These are phyloP conservation scores for Mycena alexandri DNA, from an alignment of 768 basidiomycete genomes.

Conservation along the genomic window DNA sequence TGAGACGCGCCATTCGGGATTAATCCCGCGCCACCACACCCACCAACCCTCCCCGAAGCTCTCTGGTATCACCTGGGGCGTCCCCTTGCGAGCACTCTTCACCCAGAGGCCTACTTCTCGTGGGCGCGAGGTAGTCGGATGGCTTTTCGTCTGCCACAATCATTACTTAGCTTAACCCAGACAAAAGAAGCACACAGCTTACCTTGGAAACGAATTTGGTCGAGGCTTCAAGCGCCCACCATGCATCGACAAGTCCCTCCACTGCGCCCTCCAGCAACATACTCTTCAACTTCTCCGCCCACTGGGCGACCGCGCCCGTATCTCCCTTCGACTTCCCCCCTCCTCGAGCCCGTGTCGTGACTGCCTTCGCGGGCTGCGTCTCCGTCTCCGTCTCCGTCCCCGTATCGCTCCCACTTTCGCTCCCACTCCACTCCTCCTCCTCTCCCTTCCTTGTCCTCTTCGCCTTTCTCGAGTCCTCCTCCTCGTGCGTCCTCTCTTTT, in stretches of 20 bases:
- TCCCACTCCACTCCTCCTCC: background rate
- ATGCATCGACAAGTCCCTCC: background rate
- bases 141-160: no score
- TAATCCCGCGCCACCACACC: constrained; percentile 7
- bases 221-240: no score
- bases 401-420: background rate
- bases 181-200: no score
- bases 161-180: no score
- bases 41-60: background rate
- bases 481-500: background rate
- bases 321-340: background rate
- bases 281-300: background rate
- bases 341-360: no score
- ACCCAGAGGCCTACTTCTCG: constrained; percentile 6
- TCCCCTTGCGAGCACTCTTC: background rate
- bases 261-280: background rate
- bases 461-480: background rate
- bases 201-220: no score
- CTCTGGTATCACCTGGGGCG: background rate
- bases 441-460: background rate
- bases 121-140: background rate
- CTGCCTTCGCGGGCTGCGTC: background rate
- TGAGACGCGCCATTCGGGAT: background rate
- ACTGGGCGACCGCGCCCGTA: background rate
- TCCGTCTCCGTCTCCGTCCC: background rate